Evolutionary conservation across 2,329 filamentous ascomycete genomes (phyloP).

Genomic region (Aspergillus pseudoterreus): DNA sequence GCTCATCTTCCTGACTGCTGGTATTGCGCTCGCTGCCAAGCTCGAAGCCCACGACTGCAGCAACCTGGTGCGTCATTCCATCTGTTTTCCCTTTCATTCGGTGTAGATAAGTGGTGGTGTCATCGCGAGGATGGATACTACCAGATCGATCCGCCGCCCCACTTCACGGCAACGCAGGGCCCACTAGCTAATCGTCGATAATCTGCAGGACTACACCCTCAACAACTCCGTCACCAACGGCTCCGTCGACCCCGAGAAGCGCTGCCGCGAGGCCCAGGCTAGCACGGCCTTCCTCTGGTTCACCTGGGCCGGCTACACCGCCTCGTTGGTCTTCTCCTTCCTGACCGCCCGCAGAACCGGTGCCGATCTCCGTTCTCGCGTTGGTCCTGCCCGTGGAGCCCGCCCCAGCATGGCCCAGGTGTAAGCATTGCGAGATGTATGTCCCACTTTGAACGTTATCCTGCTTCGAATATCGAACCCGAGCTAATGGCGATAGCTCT

Average conservation of each 20-base stretch:
- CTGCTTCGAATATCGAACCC: neutral
- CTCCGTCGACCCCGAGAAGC: conserved; percentile 31
- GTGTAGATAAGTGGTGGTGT: neutral
- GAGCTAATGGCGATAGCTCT: neutral
- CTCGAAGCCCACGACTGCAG: conserved; percentile 44
- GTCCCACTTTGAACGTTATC: neutral
- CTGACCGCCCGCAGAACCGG: conserved; percentile 31
- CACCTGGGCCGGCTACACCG: conserved; percentile 43
- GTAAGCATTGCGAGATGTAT: conserved; percentile 22
- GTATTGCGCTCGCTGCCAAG: conserved; percentile 47
- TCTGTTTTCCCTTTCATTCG: neutral
- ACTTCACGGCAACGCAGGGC: neutral
- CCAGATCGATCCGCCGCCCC: neutral
- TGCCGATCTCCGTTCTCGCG: conserved; percentile 31
- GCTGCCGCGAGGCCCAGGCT: conserved; percentile 52
- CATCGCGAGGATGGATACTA: neutral
- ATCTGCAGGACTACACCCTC: conserved; percentile 35
- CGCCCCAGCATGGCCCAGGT: conserved; percentile 45
- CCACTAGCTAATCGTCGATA: conserved; percentile 10
- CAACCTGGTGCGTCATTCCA: conserved; percentile 37
- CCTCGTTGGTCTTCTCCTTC: conserved; percentile 39
- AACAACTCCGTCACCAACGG: conserved; percentile 46
- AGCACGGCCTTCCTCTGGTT: conserved; percentile 52
- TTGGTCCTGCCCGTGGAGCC: conserved; percentile 30
- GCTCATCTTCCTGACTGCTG: conserved; percentile 47